Conservation (phyloP, 768 basidiomycete genomes). For the Russula dissimulans region DNA sequence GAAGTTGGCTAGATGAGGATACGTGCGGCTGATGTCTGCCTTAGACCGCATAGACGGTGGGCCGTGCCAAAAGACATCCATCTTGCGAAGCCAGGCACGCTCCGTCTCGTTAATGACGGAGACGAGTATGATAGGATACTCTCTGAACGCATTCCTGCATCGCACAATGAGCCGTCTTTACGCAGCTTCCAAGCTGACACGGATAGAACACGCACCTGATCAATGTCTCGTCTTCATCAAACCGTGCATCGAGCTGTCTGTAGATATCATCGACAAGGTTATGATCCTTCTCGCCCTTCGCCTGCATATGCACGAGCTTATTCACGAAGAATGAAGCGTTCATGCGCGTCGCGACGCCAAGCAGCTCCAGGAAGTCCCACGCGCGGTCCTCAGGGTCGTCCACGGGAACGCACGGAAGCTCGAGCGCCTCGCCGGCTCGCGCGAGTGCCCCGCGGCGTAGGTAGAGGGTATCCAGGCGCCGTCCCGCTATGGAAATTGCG, state of each 20-base stretch:
- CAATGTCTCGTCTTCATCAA: constrained; percentile 18
- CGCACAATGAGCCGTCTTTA: neutral
- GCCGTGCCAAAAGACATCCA: constrained; percentile 20
- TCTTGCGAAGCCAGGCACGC: constrained; percentile 10
- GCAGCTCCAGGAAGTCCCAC: constrained; percentile 19
- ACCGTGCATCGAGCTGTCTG: constrained; percentile 21
- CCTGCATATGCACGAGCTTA: constrained; percentile 16
- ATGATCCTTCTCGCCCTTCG: neutral
- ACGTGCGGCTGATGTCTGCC: constrained; percentile 10
- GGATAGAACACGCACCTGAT: constrained; percentile 18
- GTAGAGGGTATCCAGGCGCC: constrained; percentile 11
- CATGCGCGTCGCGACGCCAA: constrained; percentile 19
- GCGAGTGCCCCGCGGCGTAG: constrained; percentile 9
- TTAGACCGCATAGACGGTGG: constrained; percentile 20
- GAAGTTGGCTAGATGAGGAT: constrained; percentile 13
- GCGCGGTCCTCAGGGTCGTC: constrained; percentile 15
- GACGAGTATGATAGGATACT: constrained; percentile 14
- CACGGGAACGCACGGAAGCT: constrained; percentile 20
- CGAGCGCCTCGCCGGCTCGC: neutral
- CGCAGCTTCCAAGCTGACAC: neutral
- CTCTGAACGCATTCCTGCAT: constrained; percentile 12
- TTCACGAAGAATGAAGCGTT: constrained; percentile 18
- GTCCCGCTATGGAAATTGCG: neutral
- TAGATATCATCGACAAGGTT: constrained; percentile 13
- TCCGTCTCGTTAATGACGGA: neutral